A percentile compares a stretch with the other conserved stretches of the same genome.
phyloP scores from a whole-genome alignment of 176 grass and related monocot species.

The Otatea glauca region DNA sequence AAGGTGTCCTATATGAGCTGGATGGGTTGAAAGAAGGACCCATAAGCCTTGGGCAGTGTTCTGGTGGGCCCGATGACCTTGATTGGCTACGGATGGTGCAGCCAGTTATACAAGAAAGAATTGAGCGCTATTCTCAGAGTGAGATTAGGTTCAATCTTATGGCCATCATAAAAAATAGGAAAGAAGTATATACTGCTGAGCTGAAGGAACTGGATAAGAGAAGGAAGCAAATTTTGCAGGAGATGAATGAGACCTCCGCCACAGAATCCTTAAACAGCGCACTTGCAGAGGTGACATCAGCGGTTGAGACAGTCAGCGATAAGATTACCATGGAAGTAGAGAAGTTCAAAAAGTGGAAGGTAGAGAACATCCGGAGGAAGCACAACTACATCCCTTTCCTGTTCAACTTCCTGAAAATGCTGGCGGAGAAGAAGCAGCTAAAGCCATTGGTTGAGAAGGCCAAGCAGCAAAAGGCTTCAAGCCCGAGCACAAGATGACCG shows the following conservation, averaged over 20 bases:
- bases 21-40: conserved; percentile 93
- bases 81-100: conserved; percentile 89
- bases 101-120: conserved; percentile 88
- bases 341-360: conserved; percentile 98
- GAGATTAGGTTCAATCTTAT: conserved; percentile 98
- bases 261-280: conserved; percentile 49
- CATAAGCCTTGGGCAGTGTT: conserved; percentile 76
- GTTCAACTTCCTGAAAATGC: conserved; percentile 90
- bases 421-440: conserved; percentile 90
- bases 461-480: conserved; percentile 58
- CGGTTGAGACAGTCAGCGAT: conserved; percentile 63
- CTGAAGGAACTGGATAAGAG: conserved; percentile 78
- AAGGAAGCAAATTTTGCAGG: conserved; percentile 74
- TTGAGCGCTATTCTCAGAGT: conserved; percentile 80
- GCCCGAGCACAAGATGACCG: conserved; percentile 44
- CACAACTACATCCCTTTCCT: conserved; percentile 99
- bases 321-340: conserved; percentile 96
- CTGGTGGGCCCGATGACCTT: conserved; percentile 57
- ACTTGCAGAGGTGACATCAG: conserved; percentile 59
- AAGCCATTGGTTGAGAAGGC: conserved; percentile 82
- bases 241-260: conserved; percentile 36
- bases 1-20: conserved; percentile 87
- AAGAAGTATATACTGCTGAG: conserved; percentile 73
- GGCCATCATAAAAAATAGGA: conserved; percentile 93
- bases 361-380: conserved; percentile 88